Percentiles rank a stretch among this genome's conserved stretches.
phyloP scores from a whole-genome alignment of 2,329 filamentous ascomycete genomes.

The Aspergillus neotritici region DNA sequence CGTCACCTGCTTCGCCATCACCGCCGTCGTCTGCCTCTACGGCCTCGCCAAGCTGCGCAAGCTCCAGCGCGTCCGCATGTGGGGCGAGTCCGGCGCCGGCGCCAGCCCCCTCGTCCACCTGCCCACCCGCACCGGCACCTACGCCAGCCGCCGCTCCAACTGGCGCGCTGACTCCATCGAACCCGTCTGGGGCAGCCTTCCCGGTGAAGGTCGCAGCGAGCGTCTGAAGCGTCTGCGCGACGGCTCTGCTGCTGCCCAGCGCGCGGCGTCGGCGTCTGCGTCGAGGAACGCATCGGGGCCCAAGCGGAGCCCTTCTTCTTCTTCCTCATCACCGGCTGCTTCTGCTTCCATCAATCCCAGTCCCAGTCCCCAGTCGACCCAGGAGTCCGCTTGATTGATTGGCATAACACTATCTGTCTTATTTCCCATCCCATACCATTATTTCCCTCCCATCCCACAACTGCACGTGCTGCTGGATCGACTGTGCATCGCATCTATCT shows the following conservation, averaged over 20 bases:
- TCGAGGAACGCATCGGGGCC: no score
- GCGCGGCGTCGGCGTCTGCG: no score
- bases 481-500: no score
- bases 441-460: no score
- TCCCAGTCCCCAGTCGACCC: no score
- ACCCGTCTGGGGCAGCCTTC: slow-evolving; percentile 34
- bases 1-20: slow-evolving; percentile 63
- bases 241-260: slow-evolving; percentile 18
- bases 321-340: no score
- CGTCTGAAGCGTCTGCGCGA: slow-evolving; percentile 34
- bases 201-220: slow-evolving; percentile 35
- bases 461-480: no score
- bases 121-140: slow-evolving; percentile 19
- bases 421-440: no score
- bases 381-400: no score
- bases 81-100: slow-evolving; percentile 51
- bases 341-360: no score
- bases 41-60: slow-evolving; percentile 77
- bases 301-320: no score
- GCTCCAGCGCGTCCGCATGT: slow-evolving; percentile 87
- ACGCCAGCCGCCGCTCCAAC: slow-evolving; percentile 27
- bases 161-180: slow-evolving; percentile 43
- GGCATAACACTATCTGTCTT: no score
- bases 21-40: slow-evolving; percentile 72
- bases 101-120: slow-evolving; percentile 24